Conservation (phyloP, 495 filamentous ascomycete species). For the Penicillium taxi region DNA sequence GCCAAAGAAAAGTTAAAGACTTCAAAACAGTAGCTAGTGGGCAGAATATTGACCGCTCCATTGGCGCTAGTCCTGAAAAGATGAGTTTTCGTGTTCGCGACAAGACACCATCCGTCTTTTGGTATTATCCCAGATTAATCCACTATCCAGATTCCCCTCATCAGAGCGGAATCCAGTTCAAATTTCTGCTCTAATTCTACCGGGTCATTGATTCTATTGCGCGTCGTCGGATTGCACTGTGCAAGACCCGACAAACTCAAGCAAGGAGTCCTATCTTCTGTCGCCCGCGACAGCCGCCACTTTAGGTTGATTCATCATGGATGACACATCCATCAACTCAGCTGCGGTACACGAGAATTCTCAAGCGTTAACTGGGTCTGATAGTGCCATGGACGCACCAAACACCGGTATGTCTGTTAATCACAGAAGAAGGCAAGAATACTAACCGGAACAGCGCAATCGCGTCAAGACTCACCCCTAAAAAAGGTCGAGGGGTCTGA, state of each 20-base stretch:
- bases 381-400: conserved; percentile 22
- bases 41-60: too few species aligned
- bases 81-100: too few species aligned
- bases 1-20: too few species aligned
- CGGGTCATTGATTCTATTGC: conserved; percentile 2
- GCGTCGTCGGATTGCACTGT: conserved; percentile 10
- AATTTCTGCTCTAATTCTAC: too few species aligned
- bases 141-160: too few species aligned
- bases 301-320: conserved; percentile 28
- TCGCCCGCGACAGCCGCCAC: conserved; percentile 28
- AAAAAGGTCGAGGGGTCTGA: conserved; percentile 47
- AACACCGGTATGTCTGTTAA: conserved; percentile 27
- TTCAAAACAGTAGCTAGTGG: too few species aligned
- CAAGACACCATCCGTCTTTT: too few species aligned
- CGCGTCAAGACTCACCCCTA: conserved; percentile 23
- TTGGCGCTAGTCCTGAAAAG: too few species aligned
- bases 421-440: conserved; percentile 6
- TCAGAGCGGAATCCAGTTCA: too few species aligned
- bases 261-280: conserved; percentile 29
- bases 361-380: conserved; percentile 19
- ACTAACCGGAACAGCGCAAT: conserved; percentile 26
- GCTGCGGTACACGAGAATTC: conserved; percentile 24
- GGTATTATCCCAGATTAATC: too few species aligned
- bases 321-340: conserved; percentile 25
- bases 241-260: conserved; percentile 11